Evolutionary conservation across 169 alveolate genomes (phyloP).

Genomic region (Theileria equi): DNA sequence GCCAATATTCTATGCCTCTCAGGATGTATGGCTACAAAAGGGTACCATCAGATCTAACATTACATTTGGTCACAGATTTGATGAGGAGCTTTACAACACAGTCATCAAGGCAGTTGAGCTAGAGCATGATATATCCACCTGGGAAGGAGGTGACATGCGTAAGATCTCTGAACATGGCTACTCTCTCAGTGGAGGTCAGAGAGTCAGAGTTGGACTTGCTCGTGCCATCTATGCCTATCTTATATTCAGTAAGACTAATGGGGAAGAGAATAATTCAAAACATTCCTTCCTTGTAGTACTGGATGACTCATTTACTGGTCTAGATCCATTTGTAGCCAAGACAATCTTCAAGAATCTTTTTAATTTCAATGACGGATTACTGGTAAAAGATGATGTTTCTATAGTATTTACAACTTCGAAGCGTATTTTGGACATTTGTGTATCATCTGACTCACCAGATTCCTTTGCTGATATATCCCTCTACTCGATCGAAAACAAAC

Average conservation of each 20-base stretch:
- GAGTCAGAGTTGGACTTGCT: slow-evolving; percentile 89
- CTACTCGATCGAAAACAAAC: not conserved
- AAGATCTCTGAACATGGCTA: slow-evolving; percentile 46
- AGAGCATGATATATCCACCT: slow-evolving; percentile 31
- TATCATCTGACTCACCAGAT: not conserved
- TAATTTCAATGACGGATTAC: slow-evolving; percentile 21
- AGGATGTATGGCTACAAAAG: slow-evolving; percentile 43
- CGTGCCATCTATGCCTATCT: slow-evolving; percentile 84
- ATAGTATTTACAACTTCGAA: slow-evolving; percentile 21
- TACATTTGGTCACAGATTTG: slow-evolving; percentile 31
- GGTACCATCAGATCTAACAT: slow-evolving; percentile 47
- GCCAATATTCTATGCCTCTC: slow-evolving; percentile 55
- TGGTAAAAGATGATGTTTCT: slow-evolving; percentile 46
- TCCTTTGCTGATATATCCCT: not conserved
- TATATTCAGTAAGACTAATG: slow-evolving; percentile 53
- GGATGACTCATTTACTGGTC: slow-evolving; percentile 66
- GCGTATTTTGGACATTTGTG: not conserved
- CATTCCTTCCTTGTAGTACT: slow-evolving; percentile 63
- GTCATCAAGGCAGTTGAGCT: slow-evolving; percentile 34
- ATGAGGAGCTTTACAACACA: slow-evolving; percentile 25
- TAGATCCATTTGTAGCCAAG: slow-evolving; percentile 66
- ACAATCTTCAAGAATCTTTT: slow-evolving; percentile 69
- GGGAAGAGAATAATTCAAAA: slow-evolving; percentile 5
- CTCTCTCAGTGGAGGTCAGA: slow-evolving; percentile 88
- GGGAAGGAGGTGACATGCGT: slow-evolving; percentile 59